A percentile compares a stretch with the other conserved stretches of the same genome.
Evolutionary conservation across 2,329 filamentous ascomycete genomes (phyloP).

Genomic region (Aspergillus candidus): DNA sequence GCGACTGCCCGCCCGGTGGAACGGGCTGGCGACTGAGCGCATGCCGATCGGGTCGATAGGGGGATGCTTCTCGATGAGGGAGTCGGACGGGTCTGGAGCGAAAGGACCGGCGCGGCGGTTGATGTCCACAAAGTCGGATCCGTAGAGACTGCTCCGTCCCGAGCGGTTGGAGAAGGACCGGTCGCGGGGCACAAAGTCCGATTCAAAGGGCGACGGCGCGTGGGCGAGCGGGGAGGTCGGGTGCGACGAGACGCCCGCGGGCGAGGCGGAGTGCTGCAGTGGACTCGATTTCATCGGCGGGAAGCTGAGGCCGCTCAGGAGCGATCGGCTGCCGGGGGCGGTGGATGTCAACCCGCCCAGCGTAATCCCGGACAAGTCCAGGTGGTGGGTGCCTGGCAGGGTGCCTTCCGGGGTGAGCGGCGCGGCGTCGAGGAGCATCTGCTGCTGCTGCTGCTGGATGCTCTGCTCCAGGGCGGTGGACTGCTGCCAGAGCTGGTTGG

Average conservation of each 20-base stretch:
- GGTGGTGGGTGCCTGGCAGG: conserved; percentile 49
- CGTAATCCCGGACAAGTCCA: conserved; percentile 22
- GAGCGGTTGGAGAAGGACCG: conserved; percentile 41
- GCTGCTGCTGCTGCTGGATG: conserved; percentile 42
- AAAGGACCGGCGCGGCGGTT: conserved; percentile 23
- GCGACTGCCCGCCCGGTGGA: conserved; percentile 41
- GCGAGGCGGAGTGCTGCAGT: conserved; percentile 31
- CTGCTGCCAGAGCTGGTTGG: conserved; percentile 41
- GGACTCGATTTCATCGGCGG: conserved; percentile 30
- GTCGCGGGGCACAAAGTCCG: conserved; percentile 29
- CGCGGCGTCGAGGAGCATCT: conserved; percentile 38
- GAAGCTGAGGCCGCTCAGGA: conserved; percentile 33
- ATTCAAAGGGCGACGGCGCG: conserved; percentile 26
- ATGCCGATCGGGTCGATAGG: conserved; percentile 30
- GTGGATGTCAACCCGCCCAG: conserved; percentile 22
- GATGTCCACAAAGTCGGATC: conserved; percentile 27
- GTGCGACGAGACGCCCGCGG: conserved; percentile 27
- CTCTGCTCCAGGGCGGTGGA: conserved; percentile 38
- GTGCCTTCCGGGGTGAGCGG: conserved; percentile 55
- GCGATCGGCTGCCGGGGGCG: conserved; percentile 26
- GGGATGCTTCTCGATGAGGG: conserved; percentile 25
- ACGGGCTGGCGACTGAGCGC: conserved; percentile 33
- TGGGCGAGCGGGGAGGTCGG: conserved; percentile 30
- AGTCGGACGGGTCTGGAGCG: conserved; percentile 28
- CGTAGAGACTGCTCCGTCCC: conserved; percentile 32